These are phyloP conservation scores for Jackrogersella multiformis DNA, from an alignment of 495 filamentous ascomycete species.

Conservation along the genomic window DNA sequence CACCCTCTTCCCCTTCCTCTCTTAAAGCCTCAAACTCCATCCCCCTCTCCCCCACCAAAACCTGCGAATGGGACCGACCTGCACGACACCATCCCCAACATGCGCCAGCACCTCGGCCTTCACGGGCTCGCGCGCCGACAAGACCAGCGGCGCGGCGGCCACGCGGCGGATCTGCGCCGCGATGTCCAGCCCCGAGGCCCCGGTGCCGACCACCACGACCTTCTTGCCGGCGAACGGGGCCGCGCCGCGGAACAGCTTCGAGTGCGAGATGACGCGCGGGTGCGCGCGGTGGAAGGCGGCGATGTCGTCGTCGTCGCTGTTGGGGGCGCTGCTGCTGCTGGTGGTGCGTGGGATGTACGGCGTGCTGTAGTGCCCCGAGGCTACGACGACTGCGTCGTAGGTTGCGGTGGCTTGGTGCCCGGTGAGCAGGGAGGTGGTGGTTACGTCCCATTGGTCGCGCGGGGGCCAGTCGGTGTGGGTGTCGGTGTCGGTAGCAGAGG, in stretches of 20 bases:
- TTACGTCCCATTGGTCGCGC: constrained; percentile 58
- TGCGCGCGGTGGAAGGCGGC: constrained; percentile 63
- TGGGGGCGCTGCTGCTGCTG: too few relatives aligned
- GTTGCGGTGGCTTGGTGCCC: constrained; percentile 51
- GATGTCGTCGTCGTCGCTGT: constrained; percentile 51
- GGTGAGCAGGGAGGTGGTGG: constrained; percentile 51
- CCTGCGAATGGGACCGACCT: constrained; percentile 55
- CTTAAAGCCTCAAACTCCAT: constrained; percentile 45
- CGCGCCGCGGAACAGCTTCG: constrained; percentile 77
- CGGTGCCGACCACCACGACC: constrained; percentile 77
- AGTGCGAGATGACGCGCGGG: constrained; percentile 76
- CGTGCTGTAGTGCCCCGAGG: constrained; percentile 80
- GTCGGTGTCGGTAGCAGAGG: too few relatives aligned
- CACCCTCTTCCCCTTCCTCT: not conserved
- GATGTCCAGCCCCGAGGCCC: constrained; percentile 83
- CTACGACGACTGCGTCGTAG: constrained; percentile 87
- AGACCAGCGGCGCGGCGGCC: too few relatives aligned
- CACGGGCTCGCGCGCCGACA: constrained; percentile 46
- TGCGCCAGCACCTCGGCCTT: constrained; percentile 44
- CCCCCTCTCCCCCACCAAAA: constrained; percentile 48
- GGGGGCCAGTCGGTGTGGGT: not conserved
- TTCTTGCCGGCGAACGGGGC: constrained; percentile 63
- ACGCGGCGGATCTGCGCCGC: constrained; percentile 72
- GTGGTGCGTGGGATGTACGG: constrained; percentile 81
- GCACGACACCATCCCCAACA: constrained; percentile 45